Percentiles rank a stretch among this genome's conserved stretches.
Evolutionary conservation across 192 early-diverging fungal species (phyloP).

Genomic region (Piromyces finnis): DNA sequence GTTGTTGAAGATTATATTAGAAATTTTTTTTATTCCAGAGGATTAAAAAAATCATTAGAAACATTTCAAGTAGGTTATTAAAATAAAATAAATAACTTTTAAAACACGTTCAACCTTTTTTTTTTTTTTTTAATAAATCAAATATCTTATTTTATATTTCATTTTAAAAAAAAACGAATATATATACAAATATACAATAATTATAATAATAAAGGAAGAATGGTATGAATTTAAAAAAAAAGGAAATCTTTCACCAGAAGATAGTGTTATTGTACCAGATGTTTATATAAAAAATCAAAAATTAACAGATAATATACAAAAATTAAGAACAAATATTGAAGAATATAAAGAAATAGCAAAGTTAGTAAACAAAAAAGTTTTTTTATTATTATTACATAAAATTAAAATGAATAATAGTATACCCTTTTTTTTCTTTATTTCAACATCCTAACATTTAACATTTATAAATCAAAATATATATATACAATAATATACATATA

Average conservation of each 20-base stretch:
- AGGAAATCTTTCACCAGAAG: constrained; percentile 19
- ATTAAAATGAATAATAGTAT: no score
- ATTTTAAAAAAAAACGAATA: background rate
- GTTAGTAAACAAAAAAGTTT: no score
- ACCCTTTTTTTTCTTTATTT: no score
- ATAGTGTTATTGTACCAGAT: constrained; percentile 26
- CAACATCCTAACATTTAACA: no score
- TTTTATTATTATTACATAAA: no score
- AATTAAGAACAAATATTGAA: constrained; percentile 24
- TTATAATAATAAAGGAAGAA: constrained; percentile 22
- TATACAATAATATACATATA: no score
- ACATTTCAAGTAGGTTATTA: constrained; percentile 25
- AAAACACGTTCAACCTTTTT: no score
- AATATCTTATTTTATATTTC: no score
- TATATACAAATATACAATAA: no score
- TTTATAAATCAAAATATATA: no score
- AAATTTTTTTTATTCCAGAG: constrained; percentile 29
- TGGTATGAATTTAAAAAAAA: constrained; percentile 34
- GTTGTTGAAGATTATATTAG: constrained; percentile 39
- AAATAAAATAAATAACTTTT: no score
- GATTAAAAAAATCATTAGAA: constrained; percentile 25
- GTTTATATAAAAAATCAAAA: constrained; percentile 32
- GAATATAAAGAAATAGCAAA: constrained; percentile 35
- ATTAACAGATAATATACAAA: constrained; percentile 22
- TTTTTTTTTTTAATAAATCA: no score